Conservation (phyloP, 768 basidiomycete species). For the Agrocybe pediades region DNA sequence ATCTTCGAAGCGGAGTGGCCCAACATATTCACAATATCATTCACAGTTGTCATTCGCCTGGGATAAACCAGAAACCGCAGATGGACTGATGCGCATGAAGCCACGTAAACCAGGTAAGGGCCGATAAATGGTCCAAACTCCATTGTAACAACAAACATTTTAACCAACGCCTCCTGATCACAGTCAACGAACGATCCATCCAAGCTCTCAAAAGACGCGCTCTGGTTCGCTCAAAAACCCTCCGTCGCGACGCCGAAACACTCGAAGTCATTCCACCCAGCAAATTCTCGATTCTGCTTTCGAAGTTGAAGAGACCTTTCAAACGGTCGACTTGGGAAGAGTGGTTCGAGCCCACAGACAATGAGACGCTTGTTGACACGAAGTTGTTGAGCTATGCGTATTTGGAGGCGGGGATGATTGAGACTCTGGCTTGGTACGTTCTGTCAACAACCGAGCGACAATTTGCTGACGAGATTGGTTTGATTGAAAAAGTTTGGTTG, state of each 20-base stretch:
- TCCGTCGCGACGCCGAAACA: slow-evolving; percentile 55
- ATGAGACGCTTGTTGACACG: slow-evolving; percentile 61
- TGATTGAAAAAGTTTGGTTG: slow-evolving; percentile 45
- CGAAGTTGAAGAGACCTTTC: slow-evolving; percentile 52
- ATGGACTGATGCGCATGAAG: slow-evolving; percentile 66
- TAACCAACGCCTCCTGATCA: neutral
- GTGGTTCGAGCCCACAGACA: slow-evolving; percentile 48
- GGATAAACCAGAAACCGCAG: slow-evolving; percentile 67
- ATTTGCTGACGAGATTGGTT: neutral
- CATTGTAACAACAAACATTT: neutral
- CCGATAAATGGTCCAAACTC: neutral
- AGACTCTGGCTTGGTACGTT: slow-evolving; percentile 55
- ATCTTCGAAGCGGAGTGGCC: neutral
- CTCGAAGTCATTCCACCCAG: slow-evolving; percentile 44
- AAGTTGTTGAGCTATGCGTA: slow-evolving; percentile 69
- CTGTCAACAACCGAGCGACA: neutral
- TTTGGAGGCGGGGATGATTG: slow-evolving; percentile 64
- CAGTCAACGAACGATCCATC: slow-evolving; percentile 57
- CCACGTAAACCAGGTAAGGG: slow-evolving; percentile 64
- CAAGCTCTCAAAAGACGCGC: slow-evolving; percentile 59
- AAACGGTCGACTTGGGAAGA: slow-evolving; percentile 63
- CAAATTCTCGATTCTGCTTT: slow-evolving; percentile 35
- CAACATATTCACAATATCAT: neutral
- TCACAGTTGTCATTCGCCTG: slow-evolving; percentile 67
- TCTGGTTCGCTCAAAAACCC: slow-evolving; percentile 54